Percentiles rank a stretch among this genome's conserved stretches.
These are phyloP conservation scores for Vaccinium macrocarpon DNA, from an alignment of 148 eudicot species.

Conservation along the genomic window DNA sequence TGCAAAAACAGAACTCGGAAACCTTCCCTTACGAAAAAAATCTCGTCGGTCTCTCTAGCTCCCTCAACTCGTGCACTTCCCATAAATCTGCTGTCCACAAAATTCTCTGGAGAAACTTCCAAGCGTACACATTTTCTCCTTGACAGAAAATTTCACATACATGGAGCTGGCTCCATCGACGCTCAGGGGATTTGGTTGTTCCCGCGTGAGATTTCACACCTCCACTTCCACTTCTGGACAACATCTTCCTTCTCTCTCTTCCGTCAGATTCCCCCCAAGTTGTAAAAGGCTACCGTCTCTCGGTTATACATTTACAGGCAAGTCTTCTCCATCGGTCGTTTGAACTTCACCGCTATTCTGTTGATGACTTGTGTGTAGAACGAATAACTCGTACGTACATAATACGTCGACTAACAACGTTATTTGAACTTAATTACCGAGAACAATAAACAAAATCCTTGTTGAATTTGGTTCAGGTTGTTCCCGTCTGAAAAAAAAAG, in stretches of 20 bases:
- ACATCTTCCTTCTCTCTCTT: conserved; percentile 10
- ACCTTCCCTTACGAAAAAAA: background rate
- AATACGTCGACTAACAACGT: background rate
- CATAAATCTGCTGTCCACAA: background rate
- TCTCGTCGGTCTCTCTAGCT: background rate
- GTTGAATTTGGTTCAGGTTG: background rate
- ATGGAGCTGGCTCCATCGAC: conserved; percentile 30
- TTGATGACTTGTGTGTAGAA: background rate
- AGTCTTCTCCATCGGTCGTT: background rate
- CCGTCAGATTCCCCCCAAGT: background rate
- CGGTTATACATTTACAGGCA: conserved; percentile 21
- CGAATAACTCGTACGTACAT: too few species aligned
- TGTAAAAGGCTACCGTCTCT: conserved; percentile 7
- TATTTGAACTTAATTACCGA: background rate
- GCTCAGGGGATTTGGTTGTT: conserved; percentile 1
- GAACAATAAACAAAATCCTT: too few species aligned
- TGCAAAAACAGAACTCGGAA: too few species aligned
- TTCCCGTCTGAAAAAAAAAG: background rate
- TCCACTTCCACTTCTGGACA: conserved; percentile 5
- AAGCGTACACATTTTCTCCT: background rate
- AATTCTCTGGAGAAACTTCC: background rate
- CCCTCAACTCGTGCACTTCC: background rate
- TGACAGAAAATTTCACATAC: background rate
- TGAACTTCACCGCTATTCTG: background rate
- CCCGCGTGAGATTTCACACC: conserved; percentile 1